Evolutionary conservation across 768 basidiomycete genomes (phyloP), one percentile per base, ranked within the genome.

Genomic region (Lepiota subincarnata): DNA sequence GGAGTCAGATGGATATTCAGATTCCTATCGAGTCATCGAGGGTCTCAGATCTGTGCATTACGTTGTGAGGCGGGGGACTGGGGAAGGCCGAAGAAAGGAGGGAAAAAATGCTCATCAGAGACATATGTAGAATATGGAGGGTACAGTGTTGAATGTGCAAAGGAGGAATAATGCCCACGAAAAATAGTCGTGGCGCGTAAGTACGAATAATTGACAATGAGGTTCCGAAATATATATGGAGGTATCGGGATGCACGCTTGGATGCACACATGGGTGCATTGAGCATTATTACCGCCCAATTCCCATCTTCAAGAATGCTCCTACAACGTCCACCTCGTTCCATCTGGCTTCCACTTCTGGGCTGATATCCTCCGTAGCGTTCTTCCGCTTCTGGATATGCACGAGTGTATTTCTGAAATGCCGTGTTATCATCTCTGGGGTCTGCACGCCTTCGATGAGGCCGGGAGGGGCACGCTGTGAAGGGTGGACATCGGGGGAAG

Each of bases 391-490:
- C 62, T 89, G 83, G 43, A 98, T 94, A 65, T 94, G 89, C 16
- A 73, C 65, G 43, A 99, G 71, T 12, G 93, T 93, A 68, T 96
- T 98, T 51, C 84, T 80, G 78, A 98, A 98, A 71, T 99, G 97
- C 45, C 91, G 79, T 0, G 81, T 77, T 59, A 98, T 97, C 87
- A 95, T 92, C 41, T 97, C 95, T 11, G 93, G 91, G 4, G 90
- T 87, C 58, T 93, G 87, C 0, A 93, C 88, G 8, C 92, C 92
- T 63, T 98, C 97, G 55, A 98, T 83, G 35, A 95, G 77, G 16
- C 94, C 94, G 5, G 89, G 86, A 1, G 89, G 88, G 20, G 90
- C 89, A 20, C 92, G 85, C 60, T 92, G 86, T 0, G 91, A 86
- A 0, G 93, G 90, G 62, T 96, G 92, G 1, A 93, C 82, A 64